Percentiles rank a stretch among this genome's conserved stretches.
Conservation (phyloP, 2,329 filamentous ascomycete species). For the Sclerotinia sclerotiorum region DNA sequence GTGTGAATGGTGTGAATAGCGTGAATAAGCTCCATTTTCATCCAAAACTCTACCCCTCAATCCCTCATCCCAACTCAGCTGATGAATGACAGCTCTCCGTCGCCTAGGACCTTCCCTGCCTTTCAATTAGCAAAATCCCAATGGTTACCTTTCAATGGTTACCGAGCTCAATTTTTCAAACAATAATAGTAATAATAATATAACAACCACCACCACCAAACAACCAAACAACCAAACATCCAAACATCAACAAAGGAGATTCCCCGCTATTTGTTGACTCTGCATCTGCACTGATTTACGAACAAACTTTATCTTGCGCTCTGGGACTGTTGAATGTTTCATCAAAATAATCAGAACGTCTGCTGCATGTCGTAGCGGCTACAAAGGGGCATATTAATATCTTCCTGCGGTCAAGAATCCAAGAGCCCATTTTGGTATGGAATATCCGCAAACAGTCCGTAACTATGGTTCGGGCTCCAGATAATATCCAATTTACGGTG, state of each 20-base stretch:
- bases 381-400: neutral
- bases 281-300: neutral
- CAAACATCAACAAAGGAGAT: neutral
- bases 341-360: neutral
- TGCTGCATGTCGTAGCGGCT: neutral
- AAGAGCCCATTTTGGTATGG: neutral
- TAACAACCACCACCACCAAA: neutral
- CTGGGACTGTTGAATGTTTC: neutral
- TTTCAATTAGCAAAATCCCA: neutral
- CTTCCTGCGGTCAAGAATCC: neutral
- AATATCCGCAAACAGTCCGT: neutral
- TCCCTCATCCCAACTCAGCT: slow-evolving; percentile 20
- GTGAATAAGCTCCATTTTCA: neutral
- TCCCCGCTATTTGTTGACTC: neutral
- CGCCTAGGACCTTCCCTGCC: slow-evolving; percentile 4
- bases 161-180: neutral
- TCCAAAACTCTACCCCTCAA: neutral
- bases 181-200: no score
- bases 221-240: neutral
- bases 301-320: neutral
- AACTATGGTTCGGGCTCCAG: neutral
- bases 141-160: neutral
- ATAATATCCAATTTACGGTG: neutral
- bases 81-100: neutral
- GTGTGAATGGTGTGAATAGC: neutral